Base-by-base conservation (phyloP, 108 stramenopile genomes). In the Nitzschia sp. region DNA sequence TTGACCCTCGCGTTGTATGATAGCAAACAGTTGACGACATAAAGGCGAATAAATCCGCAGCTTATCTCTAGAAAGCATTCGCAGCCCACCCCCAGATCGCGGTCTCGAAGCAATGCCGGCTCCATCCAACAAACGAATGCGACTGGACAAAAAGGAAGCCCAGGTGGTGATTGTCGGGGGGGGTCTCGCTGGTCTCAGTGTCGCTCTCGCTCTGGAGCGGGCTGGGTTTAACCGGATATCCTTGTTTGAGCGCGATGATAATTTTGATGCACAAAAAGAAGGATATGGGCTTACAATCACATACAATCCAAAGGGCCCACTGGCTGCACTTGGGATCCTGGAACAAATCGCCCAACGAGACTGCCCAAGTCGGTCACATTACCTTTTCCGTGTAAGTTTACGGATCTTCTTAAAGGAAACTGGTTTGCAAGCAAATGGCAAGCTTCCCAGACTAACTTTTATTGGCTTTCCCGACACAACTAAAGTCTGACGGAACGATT, bases 201-300 rank as follows among this genome's bases (percentile, higher is more conserved):
- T 79, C 1, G 89, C 89, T 3, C 48, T 90, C 32, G 64, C 77
- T 46, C 66, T 90, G 34, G 74, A 80, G 51, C 61, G 64, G 26
- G 85, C 80, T 0, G 78, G 81, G 18, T 82, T 76, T 63, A 63
- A 64, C 11, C 67, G 76, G 27, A 71, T 94, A 6, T 62, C 64
- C 8, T 59, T 94, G 9, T 90, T 78, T 74, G 93, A 94, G 70
- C 81, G 89, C 0, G 89, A 92, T 68, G 38, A 53, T 3, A 51
- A 46, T 13, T 55, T 80, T 24, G 64, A 75, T 25, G 63, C 75
- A 57, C 81, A 84, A 28, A 71, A 78, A 62, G 88, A 95, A 74
- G 94, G 94, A 13, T 95, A 92, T 58, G 94, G 94, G 9, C 66
- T 95, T 78, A 95, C 94, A 0, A 57, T 95, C 3, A 86, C 88